Conservation (phyloP, 2,329 filamentous ascomycete species). For the Epichloe bromicola region DNA sequence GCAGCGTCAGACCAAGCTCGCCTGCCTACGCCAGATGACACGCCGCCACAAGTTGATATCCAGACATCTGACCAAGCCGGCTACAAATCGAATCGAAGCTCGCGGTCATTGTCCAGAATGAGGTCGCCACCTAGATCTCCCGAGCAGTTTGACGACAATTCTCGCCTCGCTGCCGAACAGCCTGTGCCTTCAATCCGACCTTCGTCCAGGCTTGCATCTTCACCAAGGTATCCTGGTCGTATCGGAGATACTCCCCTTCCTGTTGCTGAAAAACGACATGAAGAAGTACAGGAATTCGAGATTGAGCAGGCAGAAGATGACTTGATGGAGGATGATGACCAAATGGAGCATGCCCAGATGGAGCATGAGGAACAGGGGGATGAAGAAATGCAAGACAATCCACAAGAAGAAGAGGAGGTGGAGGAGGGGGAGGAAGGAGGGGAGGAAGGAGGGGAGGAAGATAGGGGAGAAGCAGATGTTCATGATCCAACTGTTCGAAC, state of each 20-base stretch:
- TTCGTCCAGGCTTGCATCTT: background rate
- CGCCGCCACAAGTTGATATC: constrained; percentile 24
- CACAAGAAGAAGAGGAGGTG: background rate
- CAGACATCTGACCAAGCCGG: constrained; percentile 9
- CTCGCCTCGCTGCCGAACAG: background rate
- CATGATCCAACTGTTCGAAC: background rate
- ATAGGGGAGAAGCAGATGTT: background rate
- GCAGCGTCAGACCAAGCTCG: constrained; percentile 29
- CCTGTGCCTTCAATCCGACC: background rate
- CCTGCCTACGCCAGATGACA: constrained; percentile 41
- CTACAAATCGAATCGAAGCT: constrained; percentile 9
- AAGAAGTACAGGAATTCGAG: constrained; percentile 1
- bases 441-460: background rate
- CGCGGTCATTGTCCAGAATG: background rate
- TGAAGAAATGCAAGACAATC: background rate
- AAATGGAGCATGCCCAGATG: background rate
- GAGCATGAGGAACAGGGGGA: constrained; percentile 7
- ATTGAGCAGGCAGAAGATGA: background rate
- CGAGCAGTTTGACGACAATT: background rate
- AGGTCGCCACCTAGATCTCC: background rate
- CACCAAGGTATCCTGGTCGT: constrained; percentile 2
- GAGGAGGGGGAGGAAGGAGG: background rate
- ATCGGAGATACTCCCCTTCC: background rate
- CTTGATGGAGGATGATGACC: background rate
- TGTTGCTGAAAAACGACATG: background rate